phyloP scores from a whole-genome alignment of 1,139 yeast species.

The Candida buenavistaensis region DNA sequence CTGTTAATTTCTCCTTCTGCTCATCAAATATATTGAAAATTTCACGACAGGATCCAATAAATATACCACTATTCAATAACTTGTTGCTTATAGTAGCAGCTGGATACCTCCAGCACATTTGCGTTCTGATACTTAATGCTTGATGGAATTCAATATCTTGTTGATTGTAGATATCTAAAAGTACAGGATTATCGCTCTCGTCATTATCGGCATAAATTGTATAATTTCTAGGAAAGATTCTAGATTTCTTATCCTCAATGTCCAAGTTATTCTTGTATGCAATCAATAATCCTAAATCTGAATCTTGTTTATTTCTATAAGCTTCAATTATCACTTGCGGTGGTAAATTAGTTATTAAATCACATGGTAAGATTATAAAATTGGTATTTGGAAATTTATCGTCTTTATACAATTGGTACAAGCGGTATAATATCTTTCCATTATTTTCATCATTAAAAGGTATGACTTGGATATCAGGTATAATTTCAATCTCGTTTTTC shows the following conservation, averaged over 20 bases:
- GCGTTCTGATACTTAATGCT: conserved; percentile 74
- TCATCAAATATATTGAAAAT: conserved; percentile 41
- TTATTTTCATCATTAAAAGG: conserved; percentile 51
- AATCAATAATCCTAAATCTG: conserved; percentile 70
- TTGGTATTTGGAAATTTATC: conserved; percentile 23
- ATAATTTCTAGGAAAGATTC: conserved; percentile 51
- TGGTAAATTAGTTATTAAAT: conserved; percentile 86
- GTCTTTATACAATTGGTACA: conserved; percentile 32
- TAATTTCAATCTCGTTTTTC: conserved; percentile 6
- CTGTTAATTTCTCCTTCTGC: conserved; percentile 32
- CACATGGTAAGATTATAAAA: conserved; percentile 87
- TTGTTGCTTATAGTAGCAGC: conserved; percentile 73
- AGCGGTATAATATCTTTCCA: conserved; percentile 60
- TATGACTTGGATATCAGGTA: conserved; percentile 37
- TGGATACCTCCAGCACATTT: conserved; percentile 88
- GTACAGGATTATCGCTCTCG: conserved; percentile 50
- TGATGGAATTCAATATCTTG: conserved; percentile 68
- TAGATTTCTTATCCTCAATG: conserved; percentile 68
- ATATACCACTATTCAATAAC: conserved; percentile 74
- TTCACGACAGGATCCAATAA: conserved; percentile 61
- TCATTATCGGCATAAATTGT: conserved; percentile 44
- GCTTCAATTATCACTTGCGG: conserved; percentile 87
- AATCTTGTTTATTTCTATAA: conserved; percentile 66
- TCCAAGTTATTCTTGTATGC: conserved; percentile 73
- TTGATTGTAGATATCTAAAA: conserved; percentile 71